Percentiles rank a stretch among this genome's conserved stretches.
Evolutionary conservation across 1,139 yeast genomes (phyloP).

Genomic region (Taphrina wiesneri): DNA sequence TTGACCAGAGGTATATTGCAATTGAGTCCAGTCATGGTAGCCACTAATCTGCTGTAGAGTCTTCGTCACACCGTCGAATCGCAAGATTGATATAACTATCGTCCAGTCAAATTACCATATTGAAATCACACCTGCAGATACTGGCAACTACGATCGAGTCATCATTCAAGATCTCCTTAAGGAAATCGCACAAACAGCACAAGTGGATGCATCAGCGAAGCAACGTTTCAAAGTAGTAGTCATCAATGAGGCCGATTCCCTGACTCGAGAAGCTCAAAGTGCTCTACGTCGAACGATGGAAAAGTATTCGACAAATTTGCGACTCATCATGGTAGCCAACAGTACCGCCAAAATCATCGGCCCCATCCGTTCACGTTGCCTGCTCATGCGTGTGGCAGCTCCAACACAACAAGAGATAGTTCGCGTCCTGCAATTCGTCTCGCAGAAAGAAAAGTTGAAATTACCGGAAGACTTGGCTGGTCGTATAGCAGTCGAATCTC

Average conservation of each 20-base stretch:
- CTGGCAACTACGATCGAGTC: slow-evolving; percentile 92
- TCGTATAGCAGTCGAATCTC: slow-evolving; percentile 58
- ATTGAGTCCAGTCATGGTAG: background rate
- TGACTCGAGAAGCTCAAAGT: slow-evolving; percentile 95
- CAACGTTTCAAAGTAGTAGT: slow-evolving; percentile 80
- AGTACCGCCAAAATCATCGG: slow-evolving; percentile 88
- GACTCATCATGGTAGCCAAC: slow-evolving; percentile 81
- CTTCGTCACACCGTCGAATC: slow-evolving; percentile 66
- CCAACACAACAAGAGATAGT: slow-evolving; percentile 65
- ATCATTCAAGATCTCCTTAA: slow-evolving; percentile 91
- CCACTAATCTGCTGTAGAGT: slow-evolving; percentile 50
- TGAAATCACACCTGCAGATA: slow-evolving; percentile 94
- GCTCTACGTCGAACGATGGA: slow-evolving; percentile 98
- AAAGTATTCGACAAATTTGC: slow-evolving; percentile 82
- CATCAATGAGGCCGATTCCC: slow-evolving; percentile 89
- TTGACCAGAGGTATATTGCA: slow-evolving; percentile 6
- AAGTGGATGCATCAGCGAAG: slow-evolving; percentile 71
- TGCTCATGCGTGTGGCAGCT: slow-evolving; percentile 80
- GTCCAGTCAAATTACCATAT: slow-evolving; percentile 86
- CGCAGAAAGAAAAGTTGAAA: slow-evolving; percentile 58
- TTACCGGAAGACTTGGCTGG: slow-evolving; percentile 52
- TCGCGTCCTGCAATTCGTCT: slow-evolving; percentile 57
- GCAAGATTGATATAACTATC: slow-evolving; percentile 86
- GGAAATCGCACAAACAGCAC: slow-evolving; percentile 93
- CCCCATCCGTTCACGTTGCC: slow-evolving; percentile 91